Percentiles rank a stretch among this genome's conserved stretches.
Evolutionary conservation across 78 protist species (phyloP).

Genomic region (Dictyostelium intermedium): DNA sequence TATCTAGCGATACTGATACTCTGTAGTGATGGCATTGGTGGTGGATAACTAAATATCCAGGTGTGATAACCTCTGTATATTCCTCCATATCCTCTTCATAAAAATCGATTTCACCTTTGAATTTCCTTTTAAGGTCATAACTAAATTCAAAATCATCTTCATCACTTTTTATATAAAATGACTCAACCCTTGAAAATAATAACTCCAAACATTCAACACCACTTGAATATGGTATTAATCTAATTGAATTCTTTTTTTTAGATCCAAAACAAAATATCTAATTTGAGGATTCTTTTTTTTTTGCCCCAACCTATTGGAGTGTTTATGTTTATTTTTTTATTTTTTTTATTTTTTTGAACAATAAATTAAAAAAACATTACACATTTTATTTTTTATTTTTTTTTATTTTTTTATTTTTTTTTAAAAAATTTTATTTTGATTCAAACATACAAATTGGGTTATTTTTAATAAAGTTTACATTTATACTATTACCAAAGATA

Average conservation of each 20-base stretch:
- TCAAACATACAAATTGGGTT: slow-evolving; percentile 87
- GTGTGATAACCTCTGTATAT: not conserved
- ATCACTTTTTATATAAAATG: not conserved
- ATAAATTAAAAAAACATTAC: no score
- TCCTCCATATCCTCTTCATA: no score
- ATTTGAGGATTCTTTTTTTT: no score
- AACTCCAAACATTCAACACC: not conserved
- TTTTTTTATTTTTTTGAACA: no score
- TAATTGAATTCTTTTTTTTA: not conserved
- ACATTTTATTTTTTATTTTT: no score
- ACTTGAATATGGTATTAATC: not conserved
- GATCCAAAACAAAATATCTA: no score
- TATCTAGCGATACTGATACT: no score
- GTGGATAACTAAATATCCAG: not conserved
- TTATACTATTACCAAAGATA: slow-evolving; percentile 96
- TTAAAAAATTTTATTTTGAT: slow-evolving; percentile 15
- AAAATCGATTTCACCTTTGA: no score
- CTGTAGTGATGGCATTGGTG: not conserved
- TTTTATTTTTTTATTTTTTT: not conserved
- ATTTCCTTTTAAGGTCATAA: not conserved
- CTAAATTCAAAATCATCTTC: not conserved
- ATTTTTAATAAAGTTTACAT: slow-evolving; percentile 73
- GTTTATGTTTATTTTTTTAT: no score
- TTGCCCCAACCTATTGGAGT: no score
- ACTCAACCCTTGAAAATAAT: not conserved